These are phyloP conservation scores for Sicyos edulis DNA, from an alignment of 306 rosid species.

Conservation along the genomic window DNA sequence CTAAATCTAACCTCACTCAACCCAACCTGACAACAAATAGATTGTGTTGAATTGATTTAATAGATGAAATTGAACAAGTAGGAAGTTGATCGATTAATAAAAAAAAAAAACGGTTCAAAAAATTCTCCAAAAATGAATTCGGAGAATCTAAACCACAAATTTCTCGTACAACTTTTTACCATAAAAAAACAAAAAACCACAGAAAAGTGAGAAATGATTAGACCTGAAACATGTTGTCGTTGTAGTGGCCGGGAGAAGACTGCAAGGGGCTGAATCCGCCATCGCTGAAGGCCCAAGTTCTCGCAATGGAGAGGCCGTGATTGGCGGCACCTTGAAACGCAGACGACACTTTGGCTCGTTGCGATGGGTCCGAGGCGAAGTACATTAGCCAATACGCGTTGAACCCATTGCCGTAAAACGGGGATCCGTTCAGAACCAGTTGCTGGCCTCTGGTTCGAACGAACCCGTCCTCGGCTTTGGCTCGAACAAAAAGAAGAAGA, in stretches of 20 bases:
- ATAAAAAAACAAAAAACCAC: no score
- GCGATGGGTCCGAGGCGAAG: slow-evolving; percentile 66
- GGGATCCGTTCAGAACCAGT: slow-evolving; percentile 52
- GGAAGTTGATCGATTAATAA: no score
- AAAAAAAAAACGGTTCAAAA: no score
- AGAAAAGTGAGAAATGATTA: no score
- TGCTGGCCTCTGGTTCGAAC: slow-evolving; percentile 67
- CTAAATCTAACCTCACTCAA: no score
- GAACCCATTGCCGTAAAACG: slow-evolving; percentile 76
- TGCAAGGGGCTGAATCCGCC: slow-evolving; percentile 70
- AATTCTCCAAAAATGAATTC: no score
- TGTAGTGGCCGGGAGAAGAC: slow-evolving; percentile 80
- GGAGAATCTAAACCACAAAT: no score
- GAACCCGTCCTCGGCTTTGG: slow-evolving; percentile 51
- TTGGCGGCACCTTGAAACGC: slow-evolving; percentile 55
- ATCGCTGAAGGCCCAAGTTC: slow-evolving; percentile 97
- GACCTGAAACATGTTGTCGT: slow-evolving; percentile 74
- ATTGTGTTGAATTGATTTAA: no score
- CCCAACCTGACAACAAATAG: no score
- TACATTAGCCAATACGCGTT: slow-evolving; percentile 95
- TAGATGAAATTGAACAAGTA: no score
- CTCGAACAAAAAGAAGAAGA: slow-evolving; percentile 20
- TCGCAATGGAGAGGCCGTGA: slow-evolving; percentile 60
- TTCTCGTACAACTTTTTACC: no score
- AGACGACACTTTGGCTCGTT: slow-evolving; percentile 59